Evolutionary conservation across 768 basidiomycete genomes (phyloP).

Genomic region (Rossbeevera mucosa): DNA sequence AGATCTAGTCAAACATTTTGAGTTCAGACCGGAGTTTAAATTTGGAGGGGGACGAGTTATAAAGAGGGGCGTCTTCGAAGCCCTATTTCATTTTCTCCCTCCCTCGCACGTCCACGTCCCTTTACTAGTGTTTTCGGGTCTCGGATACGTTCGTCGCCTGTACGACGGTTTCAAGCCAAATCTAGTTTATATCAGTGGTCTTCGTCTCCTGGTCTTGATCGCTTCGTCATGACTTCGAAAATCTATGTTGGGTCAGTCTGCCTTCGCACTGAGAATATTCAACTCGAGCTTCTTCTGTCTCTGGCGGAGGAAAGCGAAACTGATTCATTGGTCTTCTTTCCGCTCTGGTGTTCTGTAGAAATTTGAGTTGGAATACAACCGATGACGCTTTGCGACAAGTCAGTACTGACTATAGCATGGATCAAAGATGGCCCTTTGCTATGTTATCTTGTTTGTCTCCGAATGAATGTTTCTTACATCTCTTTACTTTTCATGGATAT

Average conservation of each 20-base stretch:
- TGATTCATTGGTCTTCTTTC: slow-evolving; percentile 45
- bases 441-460: slow-evolving; percentile 44
- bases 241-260: slow-evolving; percentile 94
- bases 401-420: slow-evolving; percentile 52
- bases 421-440: slow-evolving; percentile 26
- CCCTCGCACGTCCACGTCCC: slow-evolving; percentile 47
- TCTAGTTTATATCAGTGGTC: slow-evolving; percentile 43
- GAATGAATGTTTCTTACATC: slow-evolving; percentile 29
- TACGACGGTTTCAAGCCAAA: slow-evolving; percentile 45
- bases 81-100: slow-evolving; percentile 32
- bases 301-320: slow-evolving; percentile 44
- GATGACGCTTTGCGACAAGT: slow-evolving; percentile 88
- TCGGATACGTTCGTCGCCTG: slow-evolving; percentile 55
- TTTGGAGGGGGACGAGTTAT: slow-evolving; percentile 35
- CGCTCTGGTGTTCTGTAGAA: slow-evolving; percentile 59
- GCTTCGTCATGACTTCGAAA: slow-evolving; percentile 67
- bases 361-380: slow-evolving; percentile 94
- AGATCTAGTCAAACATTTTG: slow-evolving; percentile 20
- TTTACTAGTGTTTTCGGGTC: slow-evolving; percentile 47
- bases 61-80: slow-evolving; percentile 34
- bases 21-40: slow-evolving; percentile 50
- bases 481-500: slow-evolving; percentile 27
- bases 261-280: slow-evolving; percentile 44
- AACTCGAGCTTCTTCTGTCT: slow-evolving; percentile 43
- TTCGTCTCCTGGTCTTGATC: slow-evolving; percentile 22